A percentile compares a stretch with the other conserved stretches of the same genome.
Conservation (phyloP, 805 yeast species). For the Candida saitoana region DNA sequence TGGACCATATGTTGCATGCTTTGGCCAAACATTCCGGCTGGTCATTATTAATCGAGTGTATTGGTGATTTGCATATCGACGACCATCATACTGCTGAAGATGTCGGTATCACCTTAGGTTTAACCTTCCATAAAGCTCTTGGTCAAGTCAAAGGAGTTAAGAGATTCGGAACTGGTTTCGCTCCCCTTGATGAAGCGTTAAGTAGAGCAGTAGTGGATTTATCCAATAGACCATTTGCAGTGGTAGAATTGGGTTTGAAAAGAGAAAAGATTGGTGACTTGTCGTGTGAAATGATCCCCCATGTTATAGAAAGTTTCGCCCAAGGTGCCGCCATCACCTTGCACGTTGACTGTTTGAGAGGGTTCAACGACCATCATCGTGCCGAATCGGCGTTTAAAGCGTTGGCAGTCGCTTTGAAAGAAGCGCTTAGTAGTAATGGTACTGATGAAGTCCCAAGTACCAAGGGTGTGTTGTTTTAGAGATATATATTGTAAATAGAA, state of each 20-base stretch:
- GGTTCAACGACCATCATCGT: conserved; percentile 93
- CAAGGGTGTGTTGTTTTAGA: conserved; percentile 80
- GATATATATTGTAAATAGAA: not conserved
- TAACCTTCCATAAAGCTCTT: conserved; percentile 82
- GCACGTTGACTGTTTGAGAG: conserved; percentile 92
- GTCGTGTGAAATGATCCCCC: conserved; percentile 97
- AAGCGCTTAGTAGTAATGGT: conserved; percentile 80
- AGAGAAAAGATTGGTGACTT: conserved; percentile 92
- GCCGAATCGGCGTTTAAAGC: conserved; percentile 97
- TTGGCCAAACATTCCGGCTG: conserved; percentile 96
- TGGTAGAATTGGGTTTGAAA: conserved; percentile 81
- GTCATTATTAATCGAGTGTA: conserved; percentile 85
- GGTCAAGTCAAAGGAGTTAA: conserved; percentile 89
- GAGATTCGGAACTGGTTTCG: conserved; percentile 89
- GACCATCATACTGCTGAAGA: conserved; percentile 98
- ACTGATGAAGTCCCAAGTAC: conserved; percentile 92
- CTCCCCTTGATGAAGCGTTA: conserved; percentile 95
- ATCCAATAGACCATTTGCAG: conserved; percentile 90
- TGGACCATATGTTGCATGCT: conserved; percentile 97
- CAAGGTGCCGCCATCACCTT: conserved; percentile 85
- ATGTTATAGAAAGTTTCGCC: conserved; percentile 90
- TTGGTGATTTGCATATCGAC: conserved; percentile 92
- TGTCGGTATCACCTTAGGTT: conserved; percentile 87
- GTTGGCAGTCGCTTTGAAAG: conserved; percentile 84
- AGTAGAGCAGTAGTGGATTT: conserved; percentile 95